Base-by-base conservation (phyloP, 257 asterid species). In the Osmanthus fragrans region DNA sequence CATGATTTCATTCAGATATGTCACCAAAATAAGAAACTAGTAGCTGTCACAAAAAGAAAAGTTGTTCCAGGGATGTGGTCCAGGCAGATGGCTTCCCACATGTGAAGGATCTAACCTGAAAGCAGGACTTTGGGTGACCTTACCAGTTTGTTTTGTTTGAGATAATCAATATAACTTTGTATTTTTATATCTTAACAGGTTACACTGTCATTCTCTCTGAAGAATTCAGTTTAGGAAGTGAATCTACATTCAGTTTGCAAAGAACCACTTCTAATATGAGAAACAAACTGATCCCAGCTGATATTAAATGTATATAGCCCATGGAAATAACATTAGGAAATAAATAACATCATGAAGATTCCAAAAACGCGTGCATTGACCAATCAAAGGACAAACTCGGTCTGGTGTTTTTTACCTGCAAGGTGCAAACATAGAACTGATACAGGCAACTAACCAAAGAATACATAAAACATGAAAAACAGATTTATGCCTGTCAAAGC, bases 271-370 rank as follows among this genome's bases (percentile, higher is more conserved):
- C 71, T 68, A 45, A 45, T 12, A 58, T 34, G 77, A 68, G 73
- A 73, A 68, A 72, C 73, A 58, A 70, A 49, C 7, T 64, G 33
- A 56, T 72, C 56, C 69, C 67, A 47, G 47, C 30, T 7, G 34
- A n/a, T 65, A 84, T n/a, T 45, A 29, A 23, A 67, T 65, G 76
- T 49, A 21, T 74, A 66, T 23, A 51, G 16, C 60, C 73, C 36
- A 74, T n/a, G 34, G 72, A 65, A 77, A 74, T 76, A 71, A 51
- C 73, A 67, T 40, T 47, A 7, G n/a, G 8, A 68, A 70, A 60
- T 12, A 47, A 58, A 81, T 23, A 32, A 36, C 77, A 70, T 63
- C 64, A 75, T 2, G 23, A 34, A 56, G 69, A 78, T 76, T 71
- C 45, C 45, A n/a, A 78, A 67, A 47, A 47, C 56, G 18, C 77